Conservation (phyloP, 1,139 yeast species). For the Geotrichum reessii region DNA sequence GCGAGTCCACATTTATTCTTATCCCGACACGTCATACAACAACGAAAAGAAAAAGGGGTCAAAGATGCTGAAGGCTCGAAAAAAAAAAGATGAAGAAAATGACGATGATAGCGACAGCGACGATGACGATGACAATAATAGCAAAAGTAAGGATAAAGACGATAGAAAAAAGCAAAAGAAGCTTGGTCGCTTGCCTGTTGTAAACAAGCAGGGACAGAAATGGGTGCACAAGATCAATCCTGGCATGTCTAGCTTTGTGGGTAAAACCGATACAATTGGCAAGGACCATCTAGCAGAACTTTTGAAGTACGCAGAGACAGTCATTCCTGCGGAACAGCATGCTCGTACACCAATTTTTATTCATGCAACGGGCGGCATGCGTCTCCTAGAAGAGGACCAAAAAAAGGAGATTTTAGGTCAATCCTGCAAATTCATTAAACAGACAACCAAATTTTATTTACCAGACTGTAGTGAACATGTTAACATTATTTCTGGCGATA, state of each 20-base stretch:
- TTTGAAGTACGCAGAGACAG: constrained; percentile 48
- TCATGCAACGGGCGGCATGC: constrained; percentile 79
- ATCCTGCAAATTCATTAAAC: constrained; percentile 52
- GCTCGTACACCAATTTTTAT: constrained; percentile 69
- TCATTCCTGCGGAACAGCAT: constrained; percentile 63
- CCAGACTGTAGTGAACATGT: constrained; percentile 51
- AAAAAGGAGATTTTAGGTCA: constrained; percentile 40
- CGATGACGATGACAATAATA: constrained; percentile 21
- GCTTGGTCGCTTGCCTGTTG: constrained; percentile 38
- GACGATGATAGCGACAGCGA: constrained; percentile 22
- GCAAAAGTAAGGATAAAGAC: constrained; percentile 15
- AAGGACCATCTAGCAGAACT: constrained; percentile 51
- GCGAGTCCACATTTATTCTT: constrained; percentile 64
- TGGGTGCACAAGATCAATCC: constrained; percentile 64
- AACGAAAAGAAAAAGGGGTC: background rate
- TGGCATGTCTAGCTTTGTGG: constrained; percentile 56
- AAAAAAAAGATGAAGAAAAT: constrained; percentile 10
- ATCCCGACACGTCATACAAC: constrained; percentile 43
- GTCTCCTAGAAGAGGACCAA: constrained; percentile 52
- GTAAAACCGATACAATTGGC: constrained; percentile 49
- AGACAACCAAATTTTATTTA: constrained; percentile 52
- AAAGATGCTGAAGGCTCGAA: background rate
- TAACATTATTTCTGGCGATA: constrained; percentile 66
- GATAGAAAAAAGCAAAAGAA: constrained; percentile 16
- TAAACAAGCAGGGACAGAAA: constrained; percentile 42